Conservation (phyloP, 2,329 filamentous ascomycete genomes). For the Gaeumannomyces tritici region DNA sequence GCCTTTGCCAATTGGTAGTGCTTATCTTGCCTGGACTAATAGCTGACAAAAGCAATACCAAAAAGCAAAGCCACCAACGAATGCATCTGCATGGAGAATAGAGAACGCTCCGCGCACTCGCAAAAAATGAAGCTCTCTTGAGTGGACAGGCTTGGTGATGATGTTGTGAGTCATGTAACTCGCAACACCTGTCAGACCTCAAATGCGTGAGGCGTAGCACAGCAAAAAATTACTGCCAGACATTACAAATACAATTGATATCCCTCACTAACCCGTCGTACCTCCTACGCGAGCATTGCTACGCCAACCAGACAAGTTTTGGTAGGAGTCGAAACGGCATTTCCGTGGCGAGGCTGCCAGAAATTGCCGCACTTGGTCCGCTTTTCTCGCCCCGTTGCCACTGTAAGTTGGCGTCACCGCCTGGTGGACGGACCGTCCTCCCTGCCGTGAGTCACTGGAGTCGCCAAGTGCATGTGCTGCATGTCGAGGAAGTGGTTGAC, state of each 20-base stretch:
- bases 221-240: neutral
- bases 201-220: neutral
- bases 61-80: neutral
- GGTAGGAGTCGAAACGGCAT: neutral
- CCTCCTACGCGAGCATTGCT: neutral
- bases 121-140: too few relatives aligned
- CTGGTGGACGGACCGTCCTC: neutral
- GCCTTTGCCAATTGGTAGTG: neutral
- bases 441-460: neutral
- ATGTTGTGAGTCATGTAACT: neutral
- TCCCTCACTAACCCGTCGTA: neutral
- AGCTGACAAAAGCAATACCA: neutral
- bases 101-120: neutral
- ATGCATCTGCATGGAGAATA: neutral
- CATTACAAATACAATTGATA: neutral
- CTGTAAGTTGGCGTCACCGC: too few relatives aligned
- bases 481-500: neutral
- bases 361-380: neutral
- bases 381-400: neutral
- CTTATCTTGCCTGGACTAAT: neutral
- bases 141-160: neutral
- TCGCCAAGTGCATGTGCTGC: neutral
- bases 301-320: neutral
- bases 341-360: neutral
- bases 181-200: neutral